A percentile compares a stretch with the other conserved stretches of the same genome.
phyloP scores from a whole-genome alignment of 805 yeast genomes.

The Isabelozyma pseudorhagii region DNA sequence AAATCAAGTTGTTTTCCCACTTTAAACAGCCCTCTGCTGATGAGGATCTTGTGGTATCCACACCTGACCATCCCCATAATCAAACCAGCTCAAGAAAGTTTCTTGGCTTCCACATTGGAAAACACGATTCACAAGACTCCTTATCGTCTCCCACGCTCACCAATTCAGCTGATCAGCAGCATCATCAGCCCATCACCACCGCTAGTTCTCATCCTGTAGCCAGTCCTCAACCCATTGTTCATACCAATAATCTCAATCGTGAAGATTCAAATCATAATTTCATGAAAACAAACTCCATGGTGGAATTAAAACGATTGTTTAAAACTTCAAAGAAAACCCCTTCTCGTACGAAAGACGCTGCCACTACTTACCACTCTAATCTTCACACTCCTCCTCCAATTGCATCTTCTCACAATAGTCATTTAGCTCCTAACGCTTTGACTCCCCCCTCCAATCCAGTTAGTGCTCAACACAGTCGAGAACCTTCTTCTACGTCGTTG shows the following conservation, averaged over 20 bases:
- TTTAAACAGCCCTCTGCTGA: constrained; percentile 28
- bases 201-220: constrained; percentile 3
- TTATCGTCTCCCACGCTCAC: constrained; percentile 33
- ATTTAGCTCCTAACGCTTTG: background rate
- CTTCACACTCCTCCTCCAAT: constrained; percentile 31
- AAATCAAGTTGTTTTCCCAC: constrained; percentile 38
- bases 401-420: constrained; percentile 4
- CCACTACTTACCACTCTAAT: constrained; percentile 16
- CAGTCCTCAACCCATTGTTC: background rate
- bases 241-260: constrained; percentile 5
- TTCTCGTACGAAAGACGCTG: constrained; percentile 9
- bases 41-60: constrained; percentile 24
- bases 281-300: constrained; percentile 52
- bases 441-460: constrained; percentile 1
- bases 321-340: constrained; percentile 48
- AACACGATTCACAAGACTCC: constrained; percentile 37
- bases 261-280: constrained; percentile 30
- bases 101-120: constrained; percentile 40
- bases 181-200: constrained; percentile 4
- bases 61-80: constrained; percentile 24
- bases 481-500: constrained; percentile 34
- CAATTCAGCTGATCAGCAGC: constrained; percentile 26
- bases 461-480: constrained; percentile 17
- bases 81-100: constrained; percentile 20
- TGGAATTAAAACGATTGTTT: constrained; percentile 68